Percentiles rank a stretch among this genome's conserved stretches.
phyloP scores from a whole-genome alignment of 176 grass and related monocot species.

The Triticum dicoccoides region DNA sequence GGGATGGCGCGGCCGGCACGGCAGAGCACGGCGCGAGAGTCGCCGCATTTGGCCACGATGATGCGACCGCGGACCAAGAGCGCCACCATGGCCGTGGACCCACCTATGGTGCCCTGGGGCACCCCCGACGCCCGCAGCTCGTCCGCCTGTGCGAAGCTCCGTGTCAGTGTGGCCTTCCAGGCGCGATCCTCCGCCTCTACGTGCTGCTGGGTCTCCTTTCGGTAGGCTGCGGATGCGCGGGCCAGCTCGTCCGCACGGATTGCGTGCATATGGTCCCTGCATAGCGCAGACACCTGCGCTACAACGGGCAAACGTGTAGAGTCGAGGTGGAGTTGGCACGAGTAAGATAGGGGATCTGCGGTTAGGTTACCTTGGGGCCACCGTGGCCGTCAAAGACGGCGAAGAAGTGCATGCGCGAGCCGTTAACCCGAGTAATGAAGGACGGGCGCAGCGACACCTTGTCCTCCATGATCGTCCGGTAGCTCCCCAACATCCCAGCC shows the following conservation, averaged over 20 bases:
- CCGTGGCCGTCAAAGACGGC: conserved; percentile 85
- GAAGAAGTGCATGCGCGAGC: conserved; percentile 67
- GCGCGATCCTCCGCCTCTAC: conserved; percentile 14
- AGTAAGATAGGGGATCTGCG: no score
- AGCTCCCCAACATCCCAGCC: conserved; percentile 32
- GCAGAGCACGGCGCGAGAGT: conserved; percentile 78
- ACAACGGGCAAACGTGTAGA: not conserved
- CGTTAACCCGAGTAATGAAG: conserved; percentile 37
- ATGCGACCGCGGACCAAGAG: conserved; percentile 41
- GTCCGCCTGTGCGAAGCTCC: conserved; percentile 39
- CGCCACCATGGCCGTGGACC: conserved; percentile 73
- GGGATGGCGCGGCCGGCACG: conserved; percentile 18
- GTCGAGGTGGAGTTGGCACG: not conserved
- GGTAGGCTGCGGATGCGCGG: not conserved
- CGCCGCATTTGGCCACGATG: conserved; percentile 74
- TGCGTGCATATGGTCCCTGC: conserved; percentile 62
- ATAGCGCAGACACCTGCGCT: conserved; percentile 61
- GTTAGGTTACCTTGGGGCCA: conserved; percentile 46
- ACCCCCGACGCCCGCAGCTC: conserved; percentile 33
- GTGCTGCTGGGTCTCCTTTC: not conserved
- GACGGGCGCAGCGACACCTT: conserved; percentile 41
- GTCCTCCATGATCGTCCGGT: conserved; percentile 62
- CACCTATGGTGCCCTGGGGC: conserved; percentile 36
- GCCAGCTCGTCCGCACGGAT: conserved; percentile 54
- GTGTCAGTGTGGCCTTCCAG: conserved; percentile 43